phyloP scores from a whole-genome alignment of 2,329 filamentous ascomycete species.

The Ophidiomyces ophidiicola region DNA sequence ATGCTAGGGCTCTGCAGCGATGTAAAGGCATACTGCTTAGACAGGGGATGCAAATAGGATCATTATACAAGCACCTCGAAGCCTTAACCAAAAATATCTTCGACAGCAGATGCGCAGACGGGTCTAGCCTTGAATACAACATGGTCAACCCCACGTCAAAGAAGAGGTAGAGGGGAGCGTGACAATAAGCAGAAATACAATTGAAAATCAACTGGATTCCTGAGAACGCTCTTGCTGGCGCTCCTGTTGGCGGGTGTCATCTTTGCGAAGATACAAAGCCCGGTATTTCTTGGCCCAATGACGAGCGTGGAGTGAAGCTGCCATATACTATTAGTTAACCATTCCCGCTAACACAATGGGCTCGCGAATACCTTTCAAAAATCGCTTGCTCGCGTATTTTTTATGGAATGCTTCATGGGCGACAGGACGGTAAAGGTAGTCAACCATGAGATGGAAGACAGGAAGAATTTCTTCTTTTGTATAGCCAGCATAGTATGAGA shows the following conservation, averaged over 20 bases:
- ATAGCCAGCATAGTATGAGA: slow-evolving; percentile 87
- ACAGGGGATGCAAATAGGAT: no score
- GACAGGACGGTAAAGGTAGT: slow-evolving; percentile 84
- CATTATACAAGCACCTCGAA: no score
- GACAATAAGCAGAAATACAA: neutral
- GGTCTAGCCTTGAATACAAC: no score
- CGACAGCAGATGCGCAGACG: no score
- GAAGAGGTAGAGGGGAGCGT: neutral
- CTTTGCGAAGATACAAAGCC: slow-evolving; percentile 24
- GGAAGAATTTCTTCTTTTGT: slow-evolving; percentile 85
- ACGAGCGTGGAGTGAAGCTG: slow-evolving; percentile 81
- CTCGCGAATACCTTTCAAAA: slow-evolving; percentile 68
- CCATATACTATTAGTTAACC: slow-evolving; percentile 18
- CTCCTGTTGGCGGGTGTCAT: slow-evolving; percentile 23
- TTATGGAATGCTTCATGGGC: slow-evolving; percentile 97
- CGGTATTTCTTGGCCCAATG: slow-evolving; percentile 81
- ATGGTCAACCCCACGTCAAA: no score
- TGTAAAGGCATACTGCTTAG: neutral
- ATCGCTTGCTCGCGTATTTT: slow-evolving; percentile 99
- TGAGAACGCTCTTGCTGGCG: slow-evolving; percentile 25
- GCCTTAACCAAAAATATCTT: no score
- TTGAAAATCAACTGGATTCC: slow-evolving; percentile 24
- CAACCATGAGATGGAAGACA: slow-evolving; percentile 86
- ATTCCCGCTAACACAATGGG: neutral
- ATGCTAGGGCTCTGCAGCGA: neutral